Base-by-base conservation (phyloP, 1,284 basidiomycete genomes). In the Crocinoboletus sp. region DNA sequence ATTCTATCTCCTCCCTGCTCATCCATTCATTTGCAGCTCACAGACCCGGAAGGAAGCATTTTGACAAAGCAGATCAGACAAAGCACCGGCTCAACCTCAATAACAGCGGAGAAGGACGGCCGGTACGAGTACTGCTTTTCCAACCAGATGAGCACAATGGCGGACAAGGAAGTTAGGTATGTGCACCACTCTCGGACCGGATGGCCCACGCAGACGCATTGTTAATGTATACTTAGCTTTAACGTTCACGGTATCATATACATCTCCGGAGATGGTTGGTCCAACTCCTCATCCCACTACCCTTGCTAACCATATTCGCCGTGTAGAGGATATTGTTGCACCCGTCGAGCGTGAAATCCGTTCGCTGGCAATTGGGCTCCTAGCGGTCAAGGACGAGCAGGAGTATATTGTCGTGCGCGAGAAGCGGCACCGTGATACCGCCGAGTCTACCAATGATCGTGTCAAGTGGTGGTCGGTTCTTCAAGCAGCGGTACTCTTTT, bases 401-500 rank as follows among this genome's bases (percentile, higher is more conserved):
- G 94, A 97, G 67, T 99, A 99, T 68, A 91, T 99, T 48, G 90
- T 96, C 29, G 84, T 98, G 33, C 78, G 96, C 35, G 96, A 99
- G 68, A 79, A 82, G 44, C 85, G 88, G 24, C 96, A 99, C 66
- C 76, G 96, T 48, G 89, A 99, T 66, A 99, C 91, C 2, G 91
- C 91, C 16, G 92, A 94, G 68, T 93, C 90, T 4, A 94, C 92
- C 58, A 99, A 99, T 65, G 80, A 89, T 28, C 83, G 96, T 32
- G 94, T 99, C 48, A 99, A 98, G 69, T 99, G 92, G 92, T 99
- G 96, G 96, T 95, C 92, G 10, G 84, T 99, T 51, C 67, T 93
- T 11, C 96, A 99, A 67, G 80, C 86, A 13, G 63, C 88, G 38
- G 86, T 99, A 23, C 73, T 99, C 34, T 85, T 98, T 58, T 76